Percentiles rank a stretch among this genome's conserved stretches.
These are phyloP conservation scores for Nephelium lappaceum DNA, from an alignment of 345 rosid species.

Conservation along the genomic window DNA sequence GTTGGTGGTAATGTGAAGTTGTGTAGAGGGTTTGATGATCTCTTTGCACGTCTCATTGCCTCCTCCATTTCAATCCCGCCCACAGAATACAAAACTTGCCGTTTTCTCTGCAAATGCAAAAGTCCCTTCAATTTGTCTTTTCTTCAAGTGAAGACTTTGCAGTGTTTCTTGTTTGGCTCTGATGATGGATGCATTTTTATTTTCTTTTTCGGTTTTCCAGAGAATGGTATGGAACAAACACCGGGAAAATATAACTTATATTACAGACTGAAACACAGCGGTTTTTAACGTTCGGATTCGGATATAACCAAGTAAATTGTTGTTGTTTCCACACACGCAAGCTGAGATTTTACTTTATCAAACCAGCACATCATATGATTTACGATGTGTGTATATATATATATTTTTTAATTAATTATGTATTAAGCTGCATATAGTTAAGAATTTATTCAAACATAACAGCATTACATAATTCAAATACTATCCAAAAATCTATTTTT, in stretches of 20 bases:
- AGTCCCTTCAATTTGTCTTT: neutral
- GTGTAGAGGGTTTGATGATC: constrained; percentile 55
- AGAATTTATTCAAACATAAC: too few species aligned
- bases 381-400: too few species aligned
- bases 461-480: too few species aligned
- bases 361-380: too few species aligned
- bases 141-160: neutral
- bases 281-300: neutral
- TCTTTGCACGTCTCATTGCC: constrained; percentile 31
- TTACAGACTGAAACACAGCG: neutral
- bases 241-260: neutral
- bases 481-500: too few species aligned
- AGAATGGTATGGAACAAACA: neutral
- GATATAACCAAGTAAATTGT: neutral
- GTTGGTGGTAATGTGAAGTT: constrained; percentile 56
- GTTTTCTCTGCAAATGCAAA: neutral
- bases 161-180: neutral
- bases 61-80: neutral
- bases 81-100: neutral
- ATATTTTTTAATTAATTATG: too few species aligned
- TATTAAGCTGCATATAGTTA: too few species aligned
- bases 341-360: too few species aligned
- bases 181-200: neutral
- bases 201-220: neutral
- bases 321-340: neutral